Evolutionary conservation across 371 early-diverging fungal genomes (phyloP).

Genomic region (Saksenaea oblongispora): DNA sequence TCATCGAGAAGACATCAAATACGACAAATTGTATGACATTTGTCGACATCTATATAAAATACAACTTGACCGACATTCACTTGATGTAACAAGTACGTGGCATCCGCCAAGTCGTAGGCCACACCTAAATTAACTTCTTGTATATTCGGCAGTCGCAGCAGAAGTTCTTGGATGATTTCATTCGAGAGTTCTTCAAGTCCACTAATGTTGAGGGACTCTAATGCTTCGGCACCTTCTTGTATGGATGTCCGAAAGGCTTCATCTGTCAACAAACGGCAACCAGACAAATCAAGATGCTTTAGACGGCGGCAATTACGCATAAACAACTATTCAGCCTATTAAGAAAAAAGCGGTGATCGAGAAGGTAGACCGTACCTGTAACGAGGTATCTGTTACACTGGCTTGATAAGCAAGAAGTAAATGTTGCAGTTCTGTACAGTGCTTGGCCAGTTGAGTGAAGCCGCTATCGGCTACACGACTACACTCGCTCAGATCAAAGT

Average conservation of each 20-base stretch:
- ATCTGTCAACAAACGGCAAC: constrained; percentile 24
- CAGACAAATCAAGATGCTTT: constrained; percentile 24
- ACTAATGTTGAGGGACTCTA: constrained; percentile 24
- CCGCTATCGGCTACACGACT: constrained; percentile 26
- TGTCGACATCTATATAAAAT: constrained; percentile 20
- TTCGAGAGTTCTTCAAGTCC: constrained; percentile 25
- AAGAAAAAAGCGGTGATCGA: not conserved
- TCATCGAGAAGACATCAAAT: not conserved
- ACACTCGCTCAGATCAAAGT: constrained; percentile 44
- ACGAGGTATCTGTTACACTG: constrained; percentile 35
- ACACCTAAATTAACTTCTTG: constrained; percentile 29
- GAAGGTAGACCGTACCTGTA: constrained; percentile 27
- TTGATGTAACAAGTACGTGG: constrained; percentile 12
- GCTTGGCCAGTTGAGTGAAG: constrained; percentile 24
- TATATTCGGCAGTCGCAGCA: constrained; percentile 16
- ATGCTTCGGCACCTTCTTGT: not conserved
- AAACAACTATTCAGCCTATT: constrained; percentile 11
- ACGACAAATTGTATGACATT: constrained; percentile 25
- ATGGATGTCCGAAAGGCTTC: constrained; percentile 16
- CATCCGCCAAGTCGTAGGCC: constrained; percentile 25
- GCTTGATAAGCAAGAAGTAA: constrained; percentile 39
- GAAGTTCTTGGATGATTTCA: constrained; percentile 11
- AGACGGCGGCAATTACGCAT: constrained; percentile 12
- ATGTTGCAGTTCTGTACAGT: constrained; percentile 24
- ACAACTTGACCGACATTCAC: constrained; percentile 10